Evolutionary conservation across 139 green algal species (phyloP).

Genomic region (Yamagishiella unicocca): DNA sequence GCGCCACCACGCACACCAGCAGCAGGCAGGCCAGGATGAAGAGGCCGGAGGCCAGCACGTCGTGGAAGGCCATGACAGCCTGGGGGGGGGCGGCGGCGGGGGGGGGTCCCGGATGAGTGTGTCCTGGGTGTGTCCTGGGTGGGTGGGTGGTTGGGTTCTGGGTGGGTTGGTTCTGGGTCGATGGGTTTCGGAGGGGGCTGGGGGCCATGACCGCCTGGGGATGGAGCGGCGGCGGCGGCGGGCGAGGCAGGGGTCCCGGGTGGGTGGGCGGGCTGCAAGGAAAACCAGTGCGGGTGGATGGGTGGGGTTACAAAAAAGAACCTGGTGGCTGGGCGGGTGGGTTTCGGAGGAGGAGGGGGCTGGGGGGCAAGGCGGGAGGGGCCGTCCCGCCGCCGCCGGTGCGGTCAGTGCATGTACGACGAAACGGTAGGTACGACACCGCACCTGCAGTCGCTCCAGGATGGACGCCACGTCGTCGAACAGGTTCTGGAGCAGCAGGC

Average conservation of each 20-base stretch:
- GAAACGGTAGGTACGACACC: background rate
- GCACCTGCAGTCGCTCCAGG: constrained; percentile 44
- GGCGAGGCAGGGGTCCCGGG: background rate
- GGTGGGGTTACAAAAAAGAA: no score
- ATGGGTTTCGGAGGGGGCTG: no score
- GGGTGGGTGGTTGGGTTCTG: no score
- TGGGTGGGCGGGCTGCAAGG: background rate
- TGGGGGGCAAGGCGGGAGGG: background rate
- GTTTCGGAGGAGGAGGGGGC: background rate
- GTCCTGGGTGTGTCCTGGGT: no score
- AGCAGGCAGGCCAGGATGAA: constrained; percentile 23
- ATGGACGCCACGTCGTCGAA: constrained; percentile 49
- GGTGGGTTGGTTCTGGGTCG: no score
- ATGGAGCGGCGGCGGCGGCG: background rate
- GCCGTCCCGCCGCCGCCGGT: background rate
- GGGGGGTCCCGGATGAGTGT: background rate
- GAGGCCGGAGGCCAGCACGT: constrained; percentile 17
- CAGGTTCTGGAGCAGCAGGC: constrained; percentile 49
- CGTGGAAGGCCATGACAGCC: constrained; percentile 42
- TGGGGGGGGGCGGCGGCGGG: background rate
- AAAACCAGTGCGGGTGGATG: background rate
- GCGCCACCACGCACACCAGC: background rate
- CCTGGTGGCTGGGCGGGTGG: background rate
- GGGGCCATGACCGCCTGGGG: no score
- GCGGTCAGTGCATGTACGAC: background rate